phyloP scores from a whole-genome alignment of 2,329 filamentous ascomycete species.

The Bipolaris cookei region DNA sequence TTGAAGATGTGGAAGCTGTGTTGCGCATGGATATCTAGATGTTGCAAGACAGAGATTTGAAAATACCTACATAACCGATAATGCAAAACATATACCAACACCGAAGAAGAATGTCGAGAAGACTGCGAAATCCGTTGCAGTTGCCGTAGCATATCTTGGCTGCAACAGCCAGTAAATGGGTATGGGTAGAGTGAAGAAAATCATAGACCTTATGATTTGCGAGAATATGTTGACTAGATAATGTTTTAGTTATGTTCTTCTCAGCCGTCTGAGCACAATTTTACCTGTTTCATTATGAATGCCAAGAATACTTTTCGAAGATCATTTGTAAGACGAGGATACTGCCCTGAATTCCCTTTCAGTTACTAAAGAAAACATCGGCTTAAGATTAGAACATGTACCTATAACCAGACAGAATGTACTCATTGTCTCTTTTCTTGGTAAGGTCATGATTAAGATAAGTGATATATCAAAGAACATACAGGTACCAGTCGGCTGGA shows the following conservation, averaged over 20 bases:
- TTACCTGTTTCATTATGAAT: constrained; percentile 8
- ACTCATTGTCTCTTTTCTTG: constrained; percentile 1
- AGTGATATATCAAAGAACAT: not conserved
- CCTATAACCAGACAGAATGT: constrained; percentile 2
- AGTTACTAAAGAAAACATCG: not conserved
- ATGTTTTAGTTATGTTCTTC: not conserved
- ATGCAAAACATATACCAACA: constrained; percentile 2
- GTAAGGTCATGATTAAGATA: not conserved
- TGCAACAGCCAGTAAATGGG: not conserved
- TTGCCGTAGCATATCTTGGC: not conserved
- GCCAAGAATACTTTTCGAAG: not conserved
- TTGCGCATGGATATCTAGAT: not conserved
- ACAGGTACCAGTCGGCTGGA: constrained; percentile 7
- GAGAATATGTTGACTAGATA: constrained; percentile 1
- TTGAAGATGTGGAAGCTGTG: not conserved
- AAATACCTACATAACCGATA: not conserved
- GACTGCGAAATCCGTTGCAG: not conserved
- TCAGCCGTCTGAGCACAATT: too few relatives aligned
- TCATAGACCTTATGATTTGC: not conserved
- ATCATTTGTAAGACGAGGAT: not conserved
- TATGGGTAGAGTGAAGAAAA: not conserved
- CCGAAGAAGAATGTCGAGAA: constrained; percentile 6
- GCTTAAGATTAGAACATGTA: not conserved
- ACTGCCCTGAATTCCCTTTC: not conserved
- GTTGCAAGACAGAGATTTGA: not conserved